Conservation (phyloP, 2,329 filamentous ascomycete genomes). For the Chalaropsis thielavioides region DNA sequence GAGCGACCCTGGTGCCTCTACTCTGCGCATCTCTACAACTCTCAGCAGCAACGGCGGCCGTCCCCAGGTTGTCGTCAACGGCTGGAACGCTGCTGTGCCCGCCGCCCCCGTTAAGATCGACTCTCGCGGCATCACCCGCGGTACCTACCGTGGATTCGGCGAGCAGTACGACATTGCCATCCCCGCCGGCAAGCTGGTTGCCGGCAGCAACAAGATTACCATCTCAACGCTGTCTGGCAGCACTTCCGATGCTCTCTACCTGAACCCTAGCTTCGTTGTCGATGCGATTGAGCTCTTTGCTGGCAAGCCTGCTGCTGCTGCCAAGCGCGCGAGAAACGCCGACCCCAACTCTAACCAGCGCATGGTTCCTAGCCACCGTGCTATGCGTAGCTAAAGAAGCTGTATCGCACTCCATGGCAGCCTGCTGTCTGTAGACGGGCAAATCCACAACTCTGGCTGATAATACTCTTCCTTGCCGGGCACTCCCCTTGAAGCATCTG, state of each 20-base stretch:
- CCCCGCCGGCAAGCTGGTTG: slow-evolving; percentile 41
- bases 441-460: neutral
- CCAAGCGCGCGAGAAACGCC: neutral
- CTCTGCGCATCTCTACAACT: slow-evolving; percentile 50
- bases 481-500: neutral
- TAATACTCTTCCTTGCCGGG: neutral
- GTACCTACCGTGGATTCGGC: slow-evolving; percentile 48
- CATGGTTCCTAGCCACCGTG: neutral
- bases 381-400: neutral
- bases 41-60: slow-evolving; percentile 45
- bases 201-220: slow-evolving; percentile 49
- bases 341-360: neutral
- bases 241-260: slow-evolving; percentile 34
- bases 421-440: neutral
- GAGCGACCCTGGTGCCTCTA: slow-evolving; percentile 38
- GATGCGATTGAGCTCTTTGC: slow-evolving; percentile 19
- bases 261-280: slow-evolving; percentile 39
- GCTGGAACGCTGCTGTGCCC: slow-evolving; percentile 34
- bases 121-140: slow-evolving; percentile 49
- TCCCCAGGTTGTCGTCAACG: slow-evolving; percentile 43
- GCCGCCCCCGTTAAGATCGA: slow-evolving; percentile 47
- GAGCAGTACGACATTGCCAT: slow-evolving; percentile 51
- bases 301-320: slow-evolving; percentile 1
- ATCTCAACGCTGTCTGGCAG: slow-evolving; percentile 46
- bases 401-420: neutral